Conservation (phyloP, 176 grass and related monocot genomes). For the Guadua angustifolia region DNA sequence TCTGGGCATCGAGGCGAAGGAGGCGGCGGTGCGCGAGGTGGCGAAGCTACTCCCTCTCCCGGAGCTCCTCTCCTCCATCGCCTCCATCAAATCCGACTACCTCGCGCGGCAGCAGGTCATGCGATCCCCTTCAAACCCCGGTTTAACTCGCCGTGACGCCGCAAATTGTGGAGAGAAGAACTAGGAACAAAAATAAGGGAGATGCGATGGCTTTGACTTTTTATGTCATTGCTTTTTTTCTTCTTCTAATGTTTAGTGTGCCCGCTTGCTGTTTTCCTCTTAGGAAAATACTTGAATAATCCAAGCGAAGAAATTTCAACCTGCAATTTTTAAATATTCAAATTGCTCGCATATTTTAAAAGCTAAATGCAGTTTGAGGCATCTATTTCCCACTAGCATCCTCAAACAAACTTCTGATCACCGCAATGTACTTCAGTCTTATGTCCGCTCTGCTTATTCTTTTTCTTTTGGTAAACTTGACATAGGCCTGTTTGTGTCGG, state of each 20-base stretch:
- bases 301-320: neutral
- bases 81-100: constrained; percentile 93
- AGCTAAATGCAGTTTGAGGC: neutral
- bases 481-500: neutral
- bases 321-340: constrained; percentile 11
- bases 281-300: constrained; percentile 7
- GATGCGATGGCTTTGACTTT: neutral
- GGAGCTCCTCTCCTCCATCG: constrained; percentile 87
- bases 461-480: neutral
- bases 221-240: neutral
- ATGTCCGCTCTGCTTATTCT: neutral
- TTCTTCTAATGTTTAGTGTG: neutral
- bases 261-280: constrained; percentile 10
- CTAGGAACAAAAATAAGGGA: neutral
- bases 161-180: constrained; percentile 34
- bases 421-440: too few relatives aligned
- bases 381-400: neutral
- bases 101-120: constrained; percentile 88
- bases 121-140: constrained; percentile 28
- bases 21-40: constrained; percentile 94
- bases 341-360: neutral
- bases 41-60: constrained; percentile 92
- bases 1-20: constrained; percentile 97
- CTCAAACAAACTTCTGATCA: too few relatives aligned
- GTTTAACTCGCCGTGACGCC: neutral